A percentile compares a stretch with the other conserved stretches of the same genome.
phyloP scores from a whole-genome alignment of 1,284 basidiomycete species.

The Termitomyces sp. region DNA sequence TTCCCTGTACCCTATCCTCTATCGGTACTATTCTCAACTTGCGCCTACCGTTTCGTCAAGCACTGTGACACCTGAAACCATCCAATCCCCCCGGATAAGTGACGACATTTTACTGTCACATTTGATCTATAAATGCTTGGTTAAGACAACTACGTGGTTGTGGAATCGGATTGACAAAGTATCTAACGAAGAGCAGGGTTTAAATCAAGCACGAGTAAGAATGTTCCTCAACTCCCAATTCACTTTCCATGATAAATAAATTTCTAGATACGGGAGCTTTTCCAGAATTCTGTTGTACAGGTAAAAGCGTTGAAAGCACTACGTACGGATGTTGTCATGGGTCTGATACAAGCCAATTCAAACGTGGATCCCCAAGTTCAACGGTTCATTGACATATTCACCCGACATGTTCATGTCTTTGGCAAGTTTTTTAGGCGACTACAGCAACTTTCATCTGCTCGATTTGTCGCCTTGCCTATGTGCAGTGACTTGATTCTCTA shows the following conservation, averaged over 20 bases:
- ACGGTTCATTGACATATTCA: constrained; percentile 50
- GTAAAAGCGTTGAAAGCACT: constrained; percentile 50
- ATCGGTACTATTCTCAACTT: constrained; percentile 55
- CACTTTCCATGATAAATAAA: constrained; percentile 5
- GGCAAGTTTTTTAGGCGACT: constrained; percentile 75
- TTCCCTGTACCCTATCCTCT: constrained; percentile 47
- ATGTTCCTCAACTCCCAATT: not conserved
- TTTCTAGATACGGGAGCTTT: constrained; percentile 52
- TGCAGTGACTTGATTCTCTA: constrained; percentile 66
- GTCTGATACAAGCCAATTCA: constrained; percentile 26
- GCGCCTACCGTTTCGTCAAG: constrained; percentile 40
- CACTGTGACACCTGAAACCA: constrained; percentile 33
- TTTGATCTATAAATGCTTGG: constrained; percentile 64
- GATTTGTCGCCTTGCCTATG: constrained; percentile 59
- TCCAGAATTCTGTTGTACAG: constrained; percentile 52
- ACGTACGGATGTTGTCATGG: constrained; percentile 31
- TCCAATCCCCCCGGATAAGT: constrained; percentile 35
- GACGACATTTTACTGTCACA: constrained; percentile 61
- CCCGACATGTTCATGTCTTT: constrained; percentile 61
- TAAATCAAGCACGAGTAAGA: constrained; percentile 53
- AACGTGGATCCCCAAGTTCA: constrained; percentile 33
- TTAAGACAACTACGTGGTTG: constrained; percentile 62
- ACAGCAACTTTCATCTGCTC: constrained; percentile 54
- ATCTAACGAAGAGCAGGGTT: constrained; percentile 36
- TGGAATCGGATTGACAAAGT: constrained; percentile 55